Base-by-base conservation (phyloP, 2,329 filamentous ascomycete genomes). In the Penicillium sp. region DNA sequence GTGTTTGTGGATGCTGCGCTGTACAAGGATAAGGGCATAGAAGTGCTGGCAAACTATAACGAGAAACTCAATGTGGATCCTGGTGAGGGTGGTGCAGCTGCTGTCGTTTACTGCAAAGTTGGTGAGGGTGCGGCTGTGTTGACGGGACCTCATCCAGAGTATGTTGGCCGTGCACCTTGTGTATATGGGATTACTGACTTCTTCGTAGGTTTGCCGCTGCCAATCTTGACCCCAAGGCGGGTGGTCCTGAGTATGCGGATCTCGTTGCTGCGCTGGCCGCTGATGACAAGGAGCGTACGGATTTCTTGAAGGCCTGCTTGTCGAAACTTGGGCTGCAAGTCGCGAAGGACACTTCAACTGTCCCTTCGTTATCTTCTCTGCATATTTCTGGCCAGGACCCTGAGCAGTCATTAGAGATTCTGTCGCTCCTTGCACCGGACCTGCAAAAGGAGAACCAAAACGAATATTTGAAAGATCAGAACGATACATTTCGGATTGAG, bases 91-190 rank as follows among this genome's bases (percentile, higher is more conserved):
- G 83, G 86, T 31, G 92, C 93, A 1, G 93, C 95, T 0, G 93
- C 95, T 0, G 82, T 96, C 3, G 85, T 99, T 0, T 91, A 91
- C 68, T 90, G 92, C 68, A 90, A 87, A 60, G 83, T 96, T 45
- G 93, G 92, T 0, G 84, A 91, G 45, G 95, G 95, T 1, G 85
- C 84, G 39, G 91, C 86, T 1, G 76, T 98, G 6, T 75, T 99
- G 19, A 96, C 90, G 0, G 92, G 93, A 0, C 90, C 92, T 39
- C 95, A 99, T 80, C 93, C 93, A 51, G 95, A 99, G 90, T 96
- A 79, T 71, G 24, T 26, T 26, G 6, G 24, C 24, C 24, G 24
- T 26, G 24, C 24, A 6, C 24, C 24, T 26, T 26, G 24, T 26
- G 24, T 3, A 26, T 26, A 26, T 26, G 6, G 24, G 24, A 26